phyloP scores from a whole-genome alignment of 768 basidiomycete genomes.

The Boletellus sp. region DNA sequence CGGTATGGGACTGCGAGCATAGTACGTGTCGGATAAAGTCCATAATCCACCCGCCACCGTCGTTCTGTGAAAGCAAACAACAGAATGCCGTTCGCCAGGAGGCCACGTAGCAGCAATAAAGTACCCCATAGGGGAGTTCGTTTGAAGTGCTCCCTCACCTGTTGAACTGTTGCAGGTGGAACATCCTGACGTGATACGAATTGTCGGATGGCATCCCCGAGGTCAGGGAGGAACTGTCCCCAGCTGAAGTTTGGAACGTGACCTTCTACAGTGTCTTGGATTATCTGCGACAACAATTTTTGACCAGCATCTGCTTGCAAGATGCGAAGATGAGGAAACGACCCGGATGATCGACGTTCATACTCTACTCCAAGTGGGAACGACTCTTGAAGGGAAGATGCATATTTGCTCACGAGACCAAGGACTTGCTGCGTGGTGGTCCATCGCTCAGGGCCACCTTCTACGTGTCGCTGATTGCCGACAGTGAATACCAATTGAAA shows the following conservation, averaged over 20 bases:
- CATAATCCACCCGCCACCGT: slow-evolving; percentile 28
- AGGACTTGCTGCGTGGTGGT: slow-evolving; percentile 32
- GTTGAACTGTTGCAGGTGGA: background rate
- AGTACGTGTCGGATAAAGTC: slow-evolving; percentile 2
- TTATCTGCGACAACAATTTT: slow-evolving; percentile 5
- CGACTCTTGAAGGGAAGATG: background rate
- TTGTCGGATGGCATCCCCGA: slow-evolving; percentile 6
- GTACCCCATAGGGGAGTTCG: slow-evolving; percentile 9
- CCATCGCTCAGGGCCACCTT: slow-evolving; percentile 45
- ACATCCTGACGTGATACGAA: slow-evolving; percentile 18
- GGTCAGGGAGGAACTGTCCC: background rate
- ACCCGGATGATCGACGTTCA: too few species aligned
- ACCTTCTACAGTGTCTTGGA: slow-evolving; percentile 7
- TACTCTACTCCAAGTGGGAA: too few species aligned
- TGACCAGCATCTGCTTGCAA: slow-evolving; percentile 5
- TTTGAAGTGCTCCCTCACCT: slow-evolving; percentile 1
- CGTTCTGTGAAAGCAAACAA: slow-evolving; percentile 18
- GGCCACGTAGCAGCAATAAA: slow-evolving; percentile 31
- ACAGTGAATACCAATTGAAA: slow-evolving; percentile 49
- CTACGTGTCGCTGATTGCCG: slow-evolving; percentile 34
- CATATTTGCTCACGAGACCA: slow-evolving; percentile 13
- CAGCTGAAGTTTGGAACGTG: slow-evolving; percentile 6
- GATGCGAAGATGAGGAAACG: slow-evolving; percentile 15
- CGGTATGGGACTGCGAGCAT: slow-evolving; percentile 27
- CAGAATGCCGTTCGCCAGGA: slow-evolving; percentile 23